phyloP scores from a whole-genome alignment of 176 grass and related monocot genomes.

The Luzula sylvatica region DNA sequence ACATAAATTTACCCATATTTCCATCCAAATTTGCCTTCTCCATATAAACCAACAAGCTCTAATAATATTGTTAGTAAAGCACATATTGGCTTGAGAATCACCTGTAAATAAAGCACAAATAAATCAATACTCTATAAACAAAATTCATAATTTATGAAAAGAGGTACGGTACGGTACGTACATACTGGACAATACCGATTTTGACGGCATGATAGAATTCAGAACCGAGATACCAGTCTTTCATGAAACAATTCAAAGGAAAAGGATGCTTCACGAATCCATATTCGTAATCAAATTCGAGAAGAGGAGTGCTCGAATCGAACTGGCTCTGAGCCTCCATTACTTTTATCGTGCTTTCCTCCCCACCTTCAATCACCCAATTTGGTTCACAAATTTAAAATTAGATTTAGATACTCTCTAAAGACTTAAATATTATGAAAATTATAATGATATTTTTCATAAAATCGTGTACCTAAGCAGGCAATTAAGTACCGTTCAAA shows the following conservation, averaged over 20 bases:
- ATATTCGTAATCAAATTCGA: slow-evolving; percentile 75
- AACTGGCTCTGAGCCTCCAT: slow-evolving; percentile 62
- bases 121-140: neutral
- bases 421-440: neutral
- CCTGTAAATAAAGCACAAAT: slow-evolving; percentile 34
- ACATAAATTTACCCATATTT: slow-evolving; percentile 70
- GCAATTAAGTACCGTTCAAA: slow-evolving; percentile 99
- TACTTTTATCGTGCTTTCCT: slow-evolving; percentile 88
- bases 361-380: slow-evolving; percentile 81
- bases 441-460: neutral
- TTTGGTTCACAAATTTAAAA: too few species aligned
- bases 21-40: slow-evolving; percentile 95
- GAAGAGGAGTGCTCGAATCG: slow-evolving; percentile 56
- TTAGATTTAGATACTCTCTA: neutral
- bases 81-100: slow-evolving; percentile 98
- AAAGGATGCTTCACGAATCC: slow-evolving; percentile 95
- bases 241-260: slow-evolving; percentile 92
- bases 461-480: slow-evolving; percentile 66
- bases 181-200: slow-evolving; percentile 98
- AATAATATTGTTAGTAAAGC: slow-evolving; percentile 78
- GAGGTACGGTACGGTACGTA: slow-evolving; percentile 32
- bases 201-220: slow-evolving; percentile 96
- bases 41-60: slow-evolving; percentile 78
- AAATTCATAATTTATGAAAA: too few species aligned
- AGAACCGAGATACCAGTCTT: slow-evolving; percentile 78